Percentiles rank a stretch among this genome's conserved stretches.
phyloP scores from a whole-genome alignment of 495 filamentous ascomycete species.

The Pyrenula aspistea region DNA sequence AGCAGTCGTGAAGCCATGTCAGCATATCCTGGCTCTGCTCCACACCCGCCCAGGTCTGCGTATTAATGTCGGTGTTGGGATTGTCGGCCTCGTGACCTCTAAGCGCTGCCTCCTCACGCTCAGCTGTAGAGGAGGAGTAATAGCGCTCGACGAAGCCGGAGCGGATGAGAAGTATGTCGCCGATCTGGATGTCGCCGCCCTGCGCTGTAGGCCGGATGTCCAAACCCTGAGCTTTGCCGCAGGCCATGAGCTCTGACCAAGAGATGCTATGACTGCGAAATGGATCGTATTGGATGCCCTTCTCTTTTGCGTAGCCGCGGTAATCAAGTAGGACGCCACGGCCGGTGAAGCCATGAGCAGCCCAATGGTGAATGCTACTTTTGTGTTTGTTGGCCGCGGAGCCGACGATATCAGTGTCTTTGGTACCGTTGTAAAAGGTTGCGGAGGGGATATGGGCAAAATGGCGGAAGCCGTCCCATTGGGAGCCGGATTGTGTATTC shows the following conservation, averaged over 20 bases:
- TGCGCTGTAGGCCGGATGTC: slow-evolving; percentile 29
- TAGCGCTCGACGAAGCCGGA: slow-evolving; percentile 53
- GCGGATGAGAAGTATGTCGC: slow-evolving; percentile 58
- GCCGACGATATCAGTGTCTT: slow-evolving; percentile 37
- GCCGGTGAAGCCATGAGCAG: slow-evolving; percentile 40
- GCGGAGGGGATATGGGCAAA: slow-evolving; percentile 27
- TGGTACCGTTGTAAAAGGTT: slow-evolving; percentile 42
- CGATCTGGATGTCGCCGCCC: slow-evolving; percentile 48
- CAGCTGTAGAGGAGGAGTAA: slow-evolving; percentile 22
- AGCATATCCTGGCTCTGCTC: slow-evolving; percentile 43
- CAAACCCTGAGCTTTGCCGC: slow-evolving; percentile 37
- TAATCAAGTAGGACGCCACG: slow-evolving; percentile 45
- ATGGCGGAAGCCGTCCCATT: slow-evolving; percentile 73
- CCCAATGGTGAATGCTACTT: slow-evolving; percentile 37
- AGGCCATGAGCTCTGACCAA: slow-evolving; percentile 40
- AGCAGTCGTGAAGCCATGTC: slow-evolving; percentile 55
- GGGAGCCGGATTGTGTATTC: slow-evolving; percentile 65
- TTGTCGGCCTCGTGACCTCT: slow-evolving; percentile 23
- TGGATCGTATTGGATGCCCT: slow-evolving; percentile 39
- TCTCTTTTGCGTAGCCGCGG: slow-evolving; percentile 30
- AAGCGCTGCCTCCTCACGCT: slow-evolving; percentile 24
- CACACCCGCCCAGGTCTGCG: slow-evolving; percentile 42
- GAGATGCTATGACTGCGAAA: slow-evolving; percentile 51
- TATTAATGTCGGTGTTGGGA: slow-evolving; percentile 20
- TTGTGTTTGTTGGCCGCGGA: slow-evolving; percentile 34